Evolutionary conservation across 441 rosid genomes (phyloP).

Genomic region (Euphorbia schlechtendalii): DNA sequence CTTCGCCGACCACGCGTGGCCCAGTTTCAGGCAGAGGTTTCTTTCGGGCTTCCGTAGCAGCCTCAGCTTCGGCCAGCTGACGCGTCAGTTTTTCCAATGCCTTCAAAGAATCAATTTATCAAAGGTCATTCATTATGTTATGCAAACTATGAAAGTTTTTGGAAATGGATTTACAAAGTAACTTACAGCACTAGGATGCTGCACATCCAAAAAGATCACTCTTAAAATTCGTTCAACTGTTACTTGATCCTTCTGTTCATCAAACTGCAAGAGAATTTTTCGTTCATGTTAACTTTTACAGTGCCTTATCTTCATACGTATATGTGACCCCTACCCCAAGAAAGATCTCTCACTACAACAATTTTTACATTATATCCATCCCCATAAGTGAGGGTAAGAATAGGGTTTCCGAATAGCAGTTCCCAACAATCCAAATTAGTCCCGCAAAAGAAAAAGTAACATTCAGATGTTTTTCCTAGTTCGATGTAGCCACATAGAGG

Average conservation of each 20-base stretch:
- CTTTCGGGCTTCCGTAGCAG: constrained; percentile 47
- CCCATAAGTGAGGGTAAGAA: neutral
- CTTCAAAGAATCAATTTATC: constrained; percentile 27
- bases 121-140: too few relatives aligned
- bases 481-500: too few relatives aligned
- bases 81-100: constrained; percentile 51
- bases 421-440: neutral
- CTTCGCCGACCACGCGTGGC: constrained; percentile 45
- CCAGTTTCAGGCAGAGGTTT: constrained; percentile 45
- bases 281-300: neutral
- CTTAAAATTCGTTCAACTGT: constrained; percentile 51
- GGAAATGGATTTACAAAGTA: constrained; percentile 6
- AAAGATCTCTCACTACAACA: neutral
- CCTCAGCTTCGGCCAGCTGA: constrained; percentile 56
- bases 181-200: constrained; percentile 45
- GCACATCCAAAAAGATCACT: constrained; percentile 57
- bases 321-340: neutral
- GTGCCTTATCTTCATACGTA: neutral
- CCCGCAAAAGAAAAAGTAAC: too few relatives aligned
- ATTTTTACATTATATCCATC: neutral
- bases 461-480: neutral
- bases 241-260: constrained; percentile 59
- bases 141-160: too few relatives aligned
- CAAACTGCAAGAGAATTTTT: constrained; percentile 39
- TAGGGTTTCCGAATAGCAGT: neutral